These are phyloP conservation scores for Talaromyces adpressus DNA, from an alignment of 495 filamentous ascomycete genomes.

Conservation along the genomic window DNA sequence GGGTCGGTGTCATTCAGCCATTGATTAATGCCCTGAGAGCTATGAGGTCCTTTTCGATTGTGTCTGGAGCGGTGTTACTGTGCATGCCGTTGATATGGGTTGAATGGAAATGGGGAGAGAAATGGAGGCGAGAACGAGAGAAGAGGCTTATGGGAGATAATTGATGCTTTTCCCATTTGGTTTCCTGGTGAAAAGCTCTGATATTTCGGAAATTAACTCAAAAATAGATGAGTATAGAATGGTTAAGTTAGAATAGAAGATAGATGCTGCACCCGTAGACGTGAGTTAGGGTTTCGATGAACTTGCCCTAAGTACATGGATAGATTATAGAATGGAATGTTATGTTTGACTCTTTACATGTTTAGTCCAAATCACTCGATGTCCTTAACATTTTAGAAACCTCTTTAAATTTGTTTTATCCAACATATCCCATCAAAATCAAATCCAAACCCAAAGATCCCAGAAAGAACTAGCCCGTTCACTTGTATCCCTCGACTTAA, in stretches of 20 bases:
- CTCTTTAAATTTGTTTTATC: no score
- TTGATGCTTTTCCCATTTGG: not conserved
- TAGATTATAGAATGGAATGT: not conserved
- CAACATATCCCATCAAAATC: no score
- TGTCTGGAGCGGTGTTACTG: slow-evolving; percentile 26
- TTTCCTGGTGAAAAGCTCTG: no score
- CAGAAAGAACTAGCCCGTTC: no score
- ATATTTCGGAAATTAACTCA: no score
- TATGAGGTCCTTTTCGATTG: slow-evolving; percentile 52
- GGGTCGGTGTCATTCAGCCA: slow-evolving; percentile 45
- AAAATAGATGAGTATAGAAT: not conserved
- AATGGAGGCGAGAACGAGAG: slow-evolving; percentile 25
- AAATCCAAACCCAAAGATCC: no score
- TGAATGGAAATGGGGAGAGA: slow-evolving; percentile 25
- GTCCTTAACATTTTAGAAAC: no score
- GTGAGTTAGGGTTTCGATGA: not conserved
- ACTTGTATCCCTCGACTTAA: no score
- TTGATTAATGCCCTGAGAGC: slow-evolving; percentile 49
- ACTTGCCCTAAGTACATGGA: not conserved
- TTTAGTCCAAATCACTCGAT: not conserved
- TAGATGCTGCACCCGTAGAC: not conserved
- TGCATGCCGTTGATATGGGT: slow-evolving; percentile 16
- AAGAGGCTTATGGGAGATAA: not conserved
- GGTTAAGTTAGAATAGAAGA: not conserved
- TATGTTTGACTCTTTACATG: not conserved